These are phyloP conservation scores for Pecoramyces ruminantium DNA, from an alignment of 192 early-diverging fungal genomes.

Conservation along the genomic window DNA sequence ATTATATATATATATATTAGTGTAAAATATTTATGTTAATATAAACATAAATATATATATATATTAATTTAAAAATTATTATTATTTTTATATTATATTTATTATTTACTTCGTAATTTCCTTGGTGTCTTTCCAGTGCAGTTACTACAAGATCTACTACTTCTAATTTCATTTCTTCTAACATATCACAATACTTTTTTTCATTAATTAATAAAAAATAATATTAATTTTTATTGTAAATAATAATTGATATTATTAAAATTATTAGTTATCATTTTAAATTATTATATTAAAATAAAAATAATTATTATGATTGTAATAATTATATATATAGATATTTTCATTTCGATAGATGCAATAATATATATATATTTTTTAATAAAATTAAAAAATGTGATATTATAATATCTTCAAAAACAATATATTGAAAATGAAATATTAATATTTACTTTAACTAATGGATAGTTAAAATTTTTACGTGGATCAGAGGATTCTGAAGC, in stretches of 20 bases:
- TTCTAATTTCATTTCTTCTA: constrained; percentile 5
- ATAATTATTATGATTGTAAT: too few relatives aligned
- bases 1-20: not conserved
- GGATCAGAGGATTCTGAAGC: constrained; percentile 2
- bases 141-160: not conserved
- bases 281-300: too few relatives aligned
- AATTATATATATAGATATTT: too few relatives aligned
- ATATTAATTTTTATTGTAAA: too few relatives aligned
- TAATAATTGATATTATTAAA: too few relatives aligned
- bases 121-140: not conserved
- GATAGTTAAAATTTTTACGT: constrained; percentile 36
- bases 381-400: too few relatives aligned
- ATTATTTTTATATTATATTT: too few relatives aligned
- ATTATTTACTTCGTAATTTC: constrained; percentile 30
- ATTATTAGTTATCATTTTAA: too few relatives aligned
- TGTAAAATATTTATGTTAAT: not conserved
- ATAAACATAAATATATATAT: not conserved
- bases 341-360: too few relatives aligned
- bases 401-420: too few relatives aligned
- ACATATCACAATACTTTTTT: constrained; percentile 19
- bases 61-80: not conserved
- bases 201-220: not conserved
- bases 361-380: too few relatives aligned
- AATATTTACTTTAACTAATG: constrained; percentile 25
- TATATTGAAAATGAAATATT: not conserved